These are phyloP conservation scores for Diaporthe eres DNA, from an alignment of 2,329 filamentous ascomycete species.

Conservation along the genomic window DNA sequence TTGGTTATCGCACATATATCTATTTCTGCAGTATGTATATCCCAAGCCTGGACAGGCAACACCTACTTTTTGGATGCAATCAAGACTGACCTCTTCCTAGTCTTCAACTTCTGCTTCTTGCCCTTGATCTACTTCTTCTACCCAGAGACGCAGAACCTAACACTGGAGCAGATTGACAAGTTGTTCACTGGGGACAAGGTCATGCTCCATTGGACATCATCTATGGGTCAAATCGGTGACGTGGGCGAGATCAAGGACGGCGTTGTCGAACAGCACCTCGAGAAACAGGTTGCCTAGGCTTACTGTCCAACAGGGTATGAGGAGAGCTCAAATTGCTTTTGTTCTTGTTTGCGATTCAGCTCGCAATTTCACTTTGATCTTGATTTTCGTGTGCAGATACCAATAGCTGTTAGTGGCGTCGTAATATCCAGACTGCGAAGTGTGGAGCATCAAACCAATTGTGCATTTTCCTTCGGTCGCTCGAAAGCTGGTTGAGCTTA, in stretches of 20 bases:
- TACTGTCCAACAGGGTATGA: background rate
- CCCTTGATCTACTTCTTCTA: conserved; percentile 50
- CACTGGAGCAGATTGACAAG: conserved; percentile 51
- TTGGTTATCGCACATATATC: conserved; percentile 42
- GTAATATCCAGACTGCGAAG: background rate
- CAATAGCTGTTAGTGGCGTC: background rate
- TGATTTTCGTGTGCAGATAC: background rate
- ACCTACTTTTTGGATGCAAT: no score
- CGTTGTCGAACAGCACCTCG: conserved; percentile 13
- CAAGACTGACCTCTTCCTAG: conserved; percentile 34
- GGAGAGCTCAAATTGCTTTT: background rate
- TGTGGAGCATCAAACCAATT: background rate
- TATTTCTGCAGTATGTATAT: conserved; percentile 22
- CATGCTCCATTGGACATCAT: conserved; percentile 27
- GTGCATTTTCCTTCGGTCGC: background rate
- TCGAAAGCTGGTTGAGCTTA: background rate
- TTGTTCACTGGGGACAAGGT: conserved; percentile 21
- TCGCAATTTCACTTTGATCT: background rate
- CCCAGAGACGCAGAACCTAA: conserved; percentile 50
- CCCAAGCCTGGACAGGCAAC: background rate
- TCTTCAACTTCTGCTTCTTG: conserved; percentile 44
- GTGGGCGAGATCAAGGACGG: background rate
- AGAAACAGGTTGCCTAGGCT: conserved; percentile 13
- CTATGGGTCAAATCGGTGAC: conserved; percentile 19
- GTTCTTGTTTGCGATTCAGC: background rate